phyloP scores from a whole-genome alignment of 306 rosid genomes.

The Lagenaria siceraria region DNA sequence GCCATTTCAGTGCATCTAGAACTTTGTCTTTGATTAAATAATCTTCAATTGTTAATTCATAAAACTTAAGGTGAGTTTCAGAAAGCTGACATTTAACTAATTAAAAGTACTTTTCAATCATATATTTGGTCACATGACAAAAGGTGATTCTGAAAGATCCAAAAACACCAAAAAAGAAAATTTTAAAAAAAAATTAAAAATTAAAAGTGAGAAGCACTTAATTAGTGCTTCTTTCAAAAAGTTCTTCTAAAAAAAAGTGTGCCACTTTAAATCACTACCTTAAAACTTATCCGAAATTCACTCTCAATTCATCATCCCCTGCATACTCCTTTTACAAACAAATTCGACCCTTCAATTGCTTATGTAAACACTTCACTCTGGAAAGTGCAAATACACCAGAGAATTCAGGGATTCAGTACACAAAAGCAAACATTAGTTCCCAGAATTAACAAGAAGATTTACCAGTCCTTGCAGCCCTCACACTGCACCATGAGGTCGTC shows the following conservation, averaged over 20 bases:
- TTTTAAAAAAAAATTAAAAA: not conserved
- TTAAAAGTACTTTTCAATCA: not conserved
- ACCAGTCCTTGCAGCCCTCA: conserved; percentile 96
- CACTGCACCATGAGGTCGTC: conserved; percentile 96
- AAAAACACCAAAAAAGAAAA: not conserved
- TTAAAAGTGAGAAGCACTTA: not conserved
- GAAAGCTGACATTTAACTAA: not conserved
- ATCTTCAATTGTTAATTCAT: not conserved
- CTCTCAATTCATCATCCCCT: not conserved
- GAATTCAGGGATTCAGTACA: not conserved
- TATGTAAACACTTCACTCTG: not conserved
- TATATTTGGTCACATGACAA: not conserved
- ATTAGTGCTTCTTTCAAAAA: not conserved
- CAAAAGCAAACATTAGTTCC: not conserved
- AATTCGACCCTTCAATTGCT: not conserved
- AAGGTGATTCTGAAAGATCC: not conserved
- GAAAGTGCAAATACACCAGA: not conserved
- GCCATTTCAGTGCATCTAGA: not conserved
- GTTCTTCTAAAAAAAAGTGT: not conserved
- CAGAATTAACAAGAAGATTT: conserved; percentile 13
- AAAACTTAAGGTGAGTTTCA: not conserved
- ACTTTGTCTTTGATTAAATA: not conserved
- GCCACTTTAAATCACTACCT: not conserved
- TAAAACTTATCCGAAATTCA: not conserved
- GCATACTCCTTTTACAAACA: not conserved